These are phyloP conservation scores for Leptomonas pyrrhocoris DNA, from an alignment of 208 protist species.

Conservation along the genomic window DNA sequence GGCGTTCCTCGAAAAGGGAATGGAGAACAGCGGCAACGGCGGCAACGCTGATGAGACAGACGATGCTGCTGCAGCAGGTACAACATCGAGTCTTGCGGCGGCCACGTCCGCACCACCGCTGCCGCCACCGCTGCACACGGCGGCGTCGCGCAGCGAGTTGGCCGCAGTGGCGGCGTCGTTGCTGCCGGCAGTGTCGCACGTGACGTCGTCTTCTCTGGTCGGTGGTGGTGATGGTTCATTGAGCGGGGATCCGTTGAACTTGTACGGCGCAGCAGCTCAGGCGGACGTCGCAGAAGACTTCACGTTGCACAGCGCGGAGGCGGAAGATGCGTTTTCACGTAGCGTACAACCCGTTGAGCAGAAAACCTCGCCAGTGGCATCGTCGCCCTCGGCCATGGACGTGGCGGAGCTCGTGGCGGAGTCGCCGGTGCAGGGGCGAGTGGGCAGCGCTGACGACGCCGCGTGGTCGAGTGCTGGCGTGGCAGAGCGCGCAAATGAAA, in stretches of 20 bases:
- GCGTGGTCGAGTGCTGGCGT: background rate
- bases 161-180: slow-evolving; percentile 13
- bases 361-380: too few species aligned
- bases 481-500: background rate
- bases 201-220: background rate
- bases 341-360: too few species aligned
- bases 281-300: too few species aligned
- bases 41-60: background rate
- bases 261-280: background rate
- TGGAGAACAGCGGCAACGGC: background rate
- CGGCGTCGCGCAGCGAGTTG: slow-evolving; percentile 13
- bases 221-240: background rate
- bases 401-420: too few species aligned
- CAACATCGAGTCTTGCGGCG: background rate
- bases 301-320: too few species aligned
- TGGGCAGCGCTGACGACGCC: background rate
- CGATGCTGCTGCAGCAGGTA: background rate
- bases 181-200: slow-evolving; percentile 11
- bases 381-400: too few species aligned
- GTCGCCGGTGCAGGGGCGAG: background rate
- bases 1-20: background rate
- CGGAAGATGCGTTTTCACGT: too few species aligned
- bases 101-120: slow-evolving; percentile 1
- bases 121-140: slow-evolving; percentile 10
- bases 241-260: too few species aligned